A percentile compares a stretch with the other conserved stretches of the same genome.
phyloP scores from a whole-genome alignment of 2,329 filamentous ascomycete species.

The Fusarium brevicatenulatum region DNA sequence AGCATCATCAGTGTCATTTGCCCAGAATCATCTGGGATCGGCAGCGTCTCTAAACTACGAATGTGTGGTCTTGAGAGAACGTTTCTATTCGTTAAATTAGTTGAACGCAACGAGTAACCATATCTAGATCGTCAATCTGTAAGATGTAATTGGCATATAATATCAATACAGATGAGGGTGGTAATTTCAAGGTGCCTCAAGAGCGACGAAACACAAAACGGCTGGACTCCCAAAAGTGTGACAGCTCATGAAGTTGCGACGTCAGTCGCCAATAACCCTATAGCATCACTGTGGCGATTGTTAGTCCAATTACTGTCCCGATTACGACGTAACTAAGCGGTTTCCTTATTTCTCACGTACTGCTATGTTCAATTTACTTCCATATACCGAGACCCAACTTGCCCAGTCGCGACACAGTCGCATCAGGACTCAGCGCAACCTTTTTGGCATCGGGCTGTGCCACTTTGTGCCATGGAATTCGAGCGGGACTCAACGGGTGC shows the following conservation, averaged over 20 bases:
- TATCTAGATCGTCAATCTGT: neutral
- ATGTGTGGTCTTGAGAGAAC: neutral
- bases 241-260: conserved; percentile 14
- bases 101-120: neutral
- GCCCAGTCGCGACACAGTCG: neutral
- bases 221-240: conserved; percentile 13
- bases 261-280: conserved; percentile 20
- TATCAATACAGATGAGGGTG: neutral
- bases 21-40: conserved; percentile 1
- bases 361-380: neutral
- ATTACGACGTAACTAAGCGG: neutral
- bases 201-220: conserved; percentile 3
- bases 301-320: conserved; percentile 3
- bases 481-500: conserved; percentile 36
- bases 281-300: conserved; percentile 3
- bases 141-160: neutral
- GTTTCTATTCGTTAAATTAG: neutral
- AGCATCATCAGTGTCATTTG: conserved; percentile 25
- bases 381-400: neutral
- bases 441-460: conserved; percentile 28
- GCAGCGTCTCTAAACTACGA: neutral
- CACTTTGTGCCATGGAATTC: conserved; percentile 33
- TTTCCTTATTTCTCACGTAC: neutral
- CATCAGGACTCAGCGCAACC: conserved; percentile 9
- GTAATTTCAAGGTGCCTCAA: neutral